phyloP scores from a whole-genome alignment of 169 alveolate genomes.

The Plasmodium vivax region DNA sequence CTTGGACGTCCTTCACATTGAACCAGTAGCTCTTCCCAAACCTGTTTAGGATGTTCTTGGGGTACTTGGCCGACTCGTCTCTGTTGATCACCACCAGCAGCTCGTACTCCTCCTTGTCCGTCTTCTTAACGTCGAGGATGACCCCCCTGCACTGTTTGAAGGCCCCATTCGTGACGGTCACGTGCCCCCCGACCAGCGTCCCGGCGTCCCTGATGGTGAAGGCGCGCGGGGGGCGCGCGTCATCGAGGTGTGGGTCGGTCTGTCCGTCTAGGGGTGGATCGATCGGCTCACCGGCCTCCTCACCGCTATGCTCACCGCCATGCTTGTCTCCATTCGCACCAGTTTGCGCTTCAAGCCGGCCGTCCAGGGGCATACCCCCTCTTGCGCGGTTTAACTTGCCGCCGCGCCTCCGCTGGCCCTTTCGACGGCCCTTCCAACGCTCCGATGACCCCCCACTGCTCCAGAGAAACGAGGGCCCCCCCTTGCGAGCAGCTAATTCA shows the following conservation, averaged over 20 bases:
- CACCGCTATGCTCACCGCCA: neutral
- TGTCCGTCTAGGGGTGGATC: no score
- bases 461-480: neutral
- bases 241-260: neutral
- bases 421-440: neutral
- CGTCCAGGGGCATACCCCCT: neutral
- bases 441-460: neutral
- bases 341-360: neutral
- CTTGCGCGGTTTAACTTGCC: neutral
- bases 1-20: constrained; percentile 54
- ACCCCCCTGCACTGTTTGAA: constrained; percentile 60
- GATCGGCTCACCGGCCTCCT: no score
- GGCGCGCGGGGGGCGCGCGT: neutral
- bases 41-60: constrained; percentile 43
- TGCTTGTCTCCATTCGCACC: neutral
- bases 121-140: constrained; percentile 39
- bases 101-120: constrained; percentile 54
- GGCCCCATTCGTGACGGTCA: constrained; percentile 8
- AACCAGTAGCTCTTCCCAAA: constrained; percentile 74
- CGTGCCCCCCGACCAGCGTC: constrained; percentile 41
- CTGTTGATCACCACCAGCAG: constrained; percentile 40
- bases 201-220: constrained; percentile 8
- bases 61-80: constrained; percentile 39
- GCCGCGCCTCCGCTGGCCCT: neutral
- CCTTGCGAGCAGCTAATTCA: neutral